Conservation (phyloP, 768 basidiomycete genomes). For the Serendipita sp. region DNA sequence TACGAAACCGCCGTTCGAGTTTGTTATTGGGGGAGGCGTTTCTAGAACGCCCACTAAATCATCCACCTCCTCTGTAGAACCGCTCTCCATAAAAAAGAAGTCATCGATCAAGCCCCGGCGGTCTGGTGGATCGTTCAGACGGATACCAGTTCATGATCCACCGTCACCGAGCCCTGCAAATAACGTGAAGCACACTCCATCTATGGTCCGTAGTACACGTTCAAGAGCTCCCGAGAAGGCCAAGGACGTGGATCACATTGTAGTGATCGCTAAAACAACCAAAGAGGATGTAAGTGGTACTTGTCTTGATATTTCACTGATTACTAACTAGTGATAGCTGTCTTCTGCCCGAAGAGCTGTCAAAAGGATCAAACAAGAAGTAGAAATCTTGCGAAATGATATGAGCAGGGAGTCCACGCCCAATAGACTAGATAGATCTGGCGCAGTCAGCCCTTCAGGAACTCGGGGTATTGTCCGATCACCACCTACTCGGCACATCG, state of each 20-base stretch:
- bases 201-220: neutral
- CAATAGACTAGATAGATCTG: neutral
- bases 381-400: slow-evolving; percentile 15
- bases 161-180: neutral
- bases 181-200: neutral
- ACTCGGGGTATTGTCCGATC: slow-evolving; percentile 15
- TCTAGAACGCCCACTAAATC: slow-evolving; percentile 36
- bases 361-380: slow-evolving; percentile 60
- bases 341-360: slow-evolving; percentile 52
- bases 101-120: slow-evolving; percentile 27
- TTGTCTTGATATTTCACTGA: slow-evolving; percentile 5
- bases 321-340: slow-evolving; percentile 29
- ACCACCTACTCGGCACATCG: slow-evolving; percentile 20
- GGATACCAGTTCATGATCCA: neutral
- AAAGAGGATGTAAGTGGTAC: slow-evolving; percentile 44
- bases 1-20: slow-evolving; percentile 23
- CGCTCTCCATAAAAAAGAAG: slow-evolving; percentile 77
- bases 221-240: slow-evolving; percentile 15
- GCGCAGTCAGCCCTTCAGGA: neutral
- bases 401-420: neutral
- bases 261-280: slow-evolving; percentile 36
- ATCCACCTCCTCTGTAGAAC: slow-evolving; percentile 40
- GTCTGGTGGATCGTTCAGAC: neutral
- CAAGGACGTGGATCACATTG: slow-evolving; percentile 31
- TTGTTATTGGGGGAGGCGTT: slow-evolving; percentile 55